These are phyloP conservation scores for Kitagawia praeruptora DNA, from an alignment of 129 eudicot genomes.

Conservation along the genomic window DNA sequence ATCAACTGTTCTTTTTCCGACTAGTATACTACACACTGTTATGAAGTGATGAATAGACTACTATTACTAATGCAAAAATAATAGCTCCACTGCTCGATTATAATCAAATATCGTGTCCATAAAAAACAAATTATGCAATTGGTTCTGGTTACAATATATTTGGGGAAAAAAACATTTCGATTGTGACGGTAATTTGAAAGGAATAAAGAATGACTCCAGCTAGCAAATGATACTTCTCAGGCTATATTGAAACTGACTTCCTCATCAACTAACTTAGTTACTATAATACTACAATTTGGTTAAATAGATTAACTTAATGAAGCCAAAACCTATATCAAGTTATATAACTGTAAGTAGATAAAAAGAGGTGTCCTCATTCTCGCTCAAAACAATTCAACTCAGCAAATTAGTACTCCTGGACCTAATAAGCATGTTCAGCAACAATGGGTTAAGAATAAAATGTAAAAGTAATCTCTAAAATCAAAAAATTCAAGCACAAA, in stretches of 20 bases:
- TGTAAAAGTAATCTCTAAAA: neutral
- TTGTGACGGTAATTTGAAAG: neutral
- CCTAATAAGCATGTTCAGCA: neutral
- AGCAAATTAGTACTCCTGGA: neutral
- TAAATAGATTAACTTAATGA: too few relatives aligned
- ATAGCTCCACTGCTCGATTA: neutral
- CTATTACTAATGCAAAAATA: neutral
- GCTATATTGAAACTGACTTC: neutral
- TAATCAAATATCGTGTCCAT: neutral
- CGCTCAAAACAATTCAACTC: too few relatives aligned
- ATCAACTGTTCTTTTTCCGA: neutral
- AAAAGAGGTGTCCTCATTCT: neutral
- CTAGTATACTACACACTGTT: neutral
- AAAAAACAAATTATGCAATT: neutral
- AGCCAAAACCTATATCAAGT: too few relatives aligned
- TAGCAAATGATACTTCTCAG: neutral
- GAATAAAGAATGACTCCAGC: neutral
- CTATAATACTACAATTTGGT: too few relatives aligned
- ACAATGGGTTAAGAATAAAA: too few relatives aligned
- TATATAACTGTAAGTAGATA: too few relatives aligned
- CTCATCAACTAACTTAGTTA: neutral
- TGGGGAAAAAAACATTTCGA: neutral
- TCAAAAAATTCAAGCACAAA: neutral
- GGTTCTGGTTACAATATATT: neutral
- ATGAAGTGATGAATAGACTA: neutral